Evolutionary conservation across 2,329 filamentous ascomycete genomes (phyloP).

Genomic region (Hypoxylon rubiginosum): DNA sequence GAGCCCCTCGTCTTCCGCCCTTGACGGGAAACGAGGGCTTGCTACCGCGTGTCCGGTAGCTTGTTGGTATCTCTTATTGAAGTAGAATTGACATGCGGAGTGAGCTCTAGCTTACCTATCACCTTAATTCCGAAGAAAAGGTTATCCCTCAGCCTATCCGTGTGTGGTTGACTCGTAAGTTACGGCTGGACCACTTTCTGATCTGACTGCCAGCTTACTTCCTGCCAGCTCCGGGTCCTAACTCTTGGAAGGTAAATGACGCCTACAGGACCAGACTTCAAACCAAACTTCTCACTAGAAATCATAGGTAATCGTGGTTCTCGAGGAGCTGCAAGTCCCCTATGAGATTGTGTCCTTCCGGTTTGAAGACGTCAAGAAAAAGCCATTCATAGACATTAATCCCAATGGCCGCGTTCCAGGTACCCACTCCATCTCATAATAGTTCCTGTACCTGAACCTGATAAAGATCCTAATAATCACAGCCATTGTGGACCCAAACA

Average conservation of each 20-base stretch:
- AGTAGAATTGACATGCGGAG: too few relatives aligned
- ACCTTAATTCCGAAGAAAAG: too few relatives aligned
- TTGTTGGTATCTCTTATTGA: too few relatives aligned
- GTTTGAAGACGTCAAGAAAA: constrained; percentile 39
- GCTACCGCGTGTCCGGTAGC: too few relatives aligned
- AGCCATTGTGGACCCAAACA: constrained; percentile 60
- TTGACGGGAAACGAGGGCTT: too few relatives aligned
- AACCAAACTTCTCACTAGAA: too few relatives aligned
- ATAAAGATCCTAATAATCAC: constrained; percentile 19
- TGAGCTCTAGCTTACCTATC: too few relatives aligned
- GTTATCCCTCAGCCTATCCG: constrained; percentile 7
- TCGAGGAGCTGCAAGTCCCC: constrained; percentile 39
- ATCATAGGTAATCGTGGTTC: neutral
- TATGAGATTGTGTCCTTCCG: constrained; percentile 36
- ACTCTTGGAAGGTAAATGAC: constrained; percentile 21
- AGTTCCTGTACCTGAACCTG: too few relatives aligned
- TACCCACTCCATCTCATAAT: neutral
- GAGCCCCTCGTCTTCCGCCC: too few relatives aligned
- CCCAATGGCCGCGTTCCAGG: constrained; percentile 47
- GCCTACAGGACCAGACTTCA: too few relatives aligned
- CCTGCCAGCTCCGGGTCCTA: constrained; percentile 8
- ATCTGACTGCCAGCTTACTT: neutral
- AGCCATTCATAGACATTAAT: constrained; percentile 40
- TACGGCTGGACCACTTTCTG: too few relatives aligned
- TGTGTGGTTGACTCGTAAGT: constrained; percentile 4